A percentile compares a stretch with the other conserved stretches of the same genome.
Conservation (phyloP, 73 alveolate genomes). For the Tetrahymena borealis region DNA sequence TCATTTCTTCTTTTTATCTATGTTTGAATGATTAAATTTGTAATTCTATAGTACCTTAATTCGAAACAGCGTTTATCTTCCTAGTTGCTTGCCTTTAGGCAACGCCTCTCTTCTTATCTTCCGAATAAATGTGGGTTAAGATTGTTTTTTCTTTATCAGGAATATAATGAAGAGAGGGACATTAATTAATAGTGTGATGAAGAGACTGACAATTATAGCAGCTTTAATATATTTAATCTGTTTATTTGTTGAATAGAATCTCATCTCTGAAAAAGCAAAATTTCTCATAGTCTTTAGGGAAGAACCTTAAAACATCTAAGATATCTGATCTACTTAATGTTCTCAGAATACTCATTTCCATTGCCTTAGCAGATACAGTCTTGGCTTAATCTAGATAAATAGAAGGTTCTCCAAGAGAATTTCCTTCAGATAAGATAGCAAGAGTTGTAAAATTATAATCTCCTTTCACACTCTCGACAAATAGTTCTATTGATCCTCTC, state of each 20-base stretch:
- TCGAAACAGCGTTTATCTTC: neutral
- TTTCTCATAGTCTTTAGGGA: conserved; percentile 40
- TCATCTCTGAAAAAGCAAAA: conserved; percentile 21
- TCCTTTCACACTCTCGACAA: neutral
- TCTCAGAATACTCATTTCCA: conserved; percentile 21
- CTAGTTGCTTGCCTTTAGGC: neutral
- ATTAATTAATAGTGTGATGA: conserved; percentile 19
- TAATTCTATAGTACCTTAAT: neutral
- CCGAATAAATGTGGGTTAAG: neutral
- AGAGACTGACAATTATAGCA: conserved; percentile 3
- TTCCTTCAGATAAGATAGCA: neutral
- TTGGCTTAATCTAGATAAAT: conserved; percentile 16
- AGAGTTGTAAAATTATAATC: neutral
- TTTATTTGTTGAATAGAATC: neutral
- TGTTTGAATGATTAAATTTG: neutral
- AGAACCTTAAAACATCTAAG: conserved; percentile 4
- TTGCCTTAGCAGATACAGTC: conserved; percentile 9
- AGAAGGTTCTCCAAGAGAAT: neutral
- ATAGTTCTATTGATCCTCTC: neutral
- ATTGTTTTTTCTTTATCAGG: conserved; percentile 34
- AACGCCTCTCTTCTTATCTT: neutral
- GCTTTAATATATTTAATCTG: neutral
- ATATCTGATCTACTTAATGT: conserved; percentile 15
- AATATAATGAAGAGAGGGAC: conserved; percentile 37
- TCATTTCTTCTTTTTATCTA: neutral